Evolutionary conservation across 202 grass and related monocot species (phyloP).

Genomic region (Dendrocalamus latiflorus): DNA sequence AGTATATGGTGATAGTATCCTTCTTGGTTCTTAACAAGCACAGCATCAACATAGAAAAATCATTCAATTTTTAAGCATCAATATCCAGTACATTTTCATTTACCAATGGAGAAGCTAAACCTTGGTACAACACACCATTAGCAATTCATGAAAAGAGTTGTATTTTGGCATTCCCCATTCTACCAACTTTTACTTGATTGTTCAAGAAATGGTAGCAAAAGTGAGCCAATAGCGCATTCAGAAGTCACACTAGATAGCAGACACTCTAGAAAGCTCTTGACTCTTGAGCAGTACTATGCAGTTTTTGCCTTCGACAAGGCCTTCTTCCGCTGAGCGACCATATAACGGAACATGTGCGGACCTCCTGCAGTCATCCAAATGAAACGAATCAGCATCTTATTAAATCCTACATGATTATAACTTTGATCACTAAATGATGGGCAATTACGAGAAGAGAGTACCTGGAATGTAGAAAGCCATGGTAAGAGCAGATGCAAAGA

Average conservation of each 20-base stretch:
- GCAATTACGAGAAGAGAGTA: background rate
- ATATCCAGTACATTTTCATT: background rate
- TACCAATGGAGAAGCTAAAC: background rate
- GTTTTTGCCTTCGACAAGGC: slow-evolving; percentile 63
- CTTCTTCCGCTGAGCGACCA: slow-evolving; percentile 83
- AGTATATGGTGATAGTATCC: background rate
- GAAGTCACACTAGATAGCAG: background rate
- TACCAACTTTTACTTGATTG: background rate
- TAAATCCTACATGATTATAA: background rate
- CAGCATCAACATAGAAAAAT: background rate
- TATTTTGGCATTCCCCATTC: background rate
- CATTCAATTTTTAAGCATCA: background rate
- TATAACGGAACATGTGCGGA: slow-evolving; percentile 73
- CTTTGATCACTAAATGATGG: background rate
- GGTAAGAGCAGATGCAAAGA: slow-evolving; percentile 36
- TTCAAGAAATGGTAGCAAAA: background rate
- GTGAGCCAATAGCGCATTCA: background rate
- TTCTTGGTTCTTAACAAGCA: background rate
- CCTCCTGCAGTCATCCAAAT: slow-evolving; percentile 32
- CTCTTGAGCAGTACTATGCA: slow-evolving; percentile 18
- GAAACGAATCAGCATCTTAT: background rate
- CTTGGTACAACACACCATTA: background rate
- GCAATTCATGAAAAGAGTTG: background rate
- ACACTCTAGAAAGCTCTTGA: background rate
- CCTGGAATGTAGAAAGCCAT: slow-evolving; percentile 65